Base-by-base conservation (phyloP, 805 yeast species). In the Wilhelminamyces savonicus region DNA sequence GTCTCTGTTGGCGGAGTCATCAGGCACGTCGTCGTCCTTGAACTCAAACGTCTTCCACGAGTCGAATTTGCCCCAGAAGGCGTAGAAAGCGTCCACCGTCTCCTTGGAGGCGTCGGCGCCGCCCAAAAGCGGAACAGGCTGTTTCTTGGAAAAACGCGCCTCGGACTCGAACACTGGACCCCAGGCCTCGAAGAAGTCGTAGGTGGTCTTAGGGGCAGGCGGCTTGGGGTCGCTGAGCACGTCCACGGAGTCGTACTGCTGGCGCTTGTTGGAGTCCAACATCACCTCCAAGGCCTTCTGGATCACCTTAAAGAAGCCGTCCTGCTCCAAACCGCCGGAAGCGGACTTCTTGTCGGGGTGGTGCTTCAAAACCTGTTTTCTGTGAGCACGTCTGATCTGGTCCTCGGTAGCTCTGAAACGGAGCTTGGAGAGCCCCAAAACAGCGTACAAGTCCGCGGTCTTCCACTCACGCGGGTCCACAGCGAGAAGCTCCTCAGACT, bases 401-500 rank as follows among this genome's bases (percentile, higher is more conserved):
- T 81, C 94, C 48, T 81, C 88, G 32, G 85, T 86, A 43, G 98
- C 97, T 45, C 64, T 78, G 79, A 74, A 81, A 71, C 98, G 80
- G 61, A 84, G 76, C 56, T 86, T 84, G 39, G 94, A 79, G 50
- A 92, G 70, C 41, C 98, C 97, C 63, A 92, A 75, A 28, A 92
- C 97, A 32, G 94, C 95, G 52, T 92, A 92, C 63, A 92, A 82
- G 62, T 92, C 97, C 44, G 92, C 94, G 31, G 80, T 67, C 67
- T 92, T 92, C 98, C 98, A 92, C 56, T 92, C 96, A 73, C 95
- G 82, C 54, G 98, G 96, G 57, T 92, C 97, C 52, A 84, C 94
- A 19, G 71, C 63, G 46, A 92, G 74, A 62, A 90, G 69, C 32
- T 78, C 82, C 32, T 63, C 78, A 29, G 63, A 57, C 57, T 76